Evolutionary conservation across 2,329 filamentous ascomycete species (phyloP).

Genomic region (Fonsecaea erecta): DNA sequence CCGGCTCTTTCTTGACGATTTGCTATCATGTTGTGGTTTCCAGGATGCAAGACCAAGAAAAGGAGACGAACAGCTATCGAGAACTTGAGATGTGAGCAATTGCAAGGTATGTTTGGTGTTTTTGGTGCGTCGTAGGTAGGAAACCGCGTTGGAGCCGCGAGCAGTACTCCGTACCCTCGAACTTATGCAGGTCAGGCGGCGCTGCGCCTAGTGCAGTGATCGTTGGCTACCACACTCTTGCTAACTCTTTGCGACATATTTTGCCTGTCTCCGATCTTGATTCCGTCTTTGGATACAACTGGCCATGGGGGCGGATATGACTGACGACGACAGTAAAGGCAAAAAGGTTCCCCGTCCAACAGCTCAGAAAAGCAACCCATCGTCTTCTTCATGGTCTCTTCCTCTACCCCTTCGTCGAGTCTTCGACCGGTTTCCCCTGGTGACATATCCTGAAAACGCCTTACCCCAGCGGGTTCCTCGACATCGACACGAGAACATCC

Average conservation of each 20-base stretch:
- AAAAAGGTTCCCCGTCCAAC: constrained; percentile 4
- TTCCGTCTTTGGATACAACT: not conserved
- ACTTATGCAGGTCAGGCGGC: constrained; percentile 17
- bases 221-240: not conserved
- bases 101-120: too few relatives aligned
- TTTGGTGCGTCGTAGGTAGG: too few relatives aligned
- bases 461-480: constrained; percentile 67
- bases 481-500: constrained; percentile 56
- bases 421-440: constrained; percentile 82
- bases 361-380: not conserved
- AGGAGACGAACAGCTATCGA: too few relatives aligned
- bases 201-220: not conserved
- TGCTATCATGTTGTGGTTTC: too few relatives aligned
- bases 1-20: too few relatives aligned
- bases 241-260: not conserved
- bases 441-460: constrained; percentile 73
- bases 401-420: constrained; percentile 78
- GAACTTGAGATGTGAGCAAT: too few relatives aligned
- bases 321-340: constrained; percentile 7
- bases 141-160: too few relatives aligned
- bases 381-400: constrained; percentile 43
- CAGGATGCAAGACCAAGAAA: too few relatives aligned
- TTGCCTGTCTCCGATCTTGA: not conserved
- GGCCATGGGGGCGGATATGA: constrained; percentile 14
- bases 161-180: not conserved